These are phyloP conservation scores for Starmerella asiatica DNA, from an alignment of 805 yeast genomes.

Conservation along the genomic window DNA sequence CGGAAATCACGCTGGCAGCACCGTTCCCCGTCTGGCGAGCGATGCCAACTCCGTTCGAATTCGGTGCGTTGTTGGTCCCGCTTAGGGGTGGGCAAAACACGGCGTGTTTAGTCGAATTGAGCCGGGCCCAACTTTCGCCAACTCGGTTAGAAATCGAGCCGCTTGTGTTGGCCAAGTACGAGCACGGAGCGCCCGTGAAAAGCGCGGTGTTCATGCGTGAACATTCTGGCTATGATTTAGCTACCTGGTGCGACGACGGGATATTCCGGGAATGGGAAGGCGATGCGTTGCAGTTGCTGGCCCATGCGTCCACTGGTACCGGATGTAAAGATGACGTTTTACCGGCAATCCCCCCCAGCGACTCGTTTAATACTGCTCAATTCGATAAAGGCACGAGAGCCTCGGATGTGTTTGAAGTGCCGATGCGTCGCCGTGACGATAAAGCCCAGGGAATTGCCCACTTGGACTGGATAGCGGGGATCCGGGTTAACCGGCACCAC, in stretches of 20 bases:
- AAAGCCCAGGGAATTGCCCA: slow-evolving; percentile 7
- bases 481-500: slow-evolving; percentile 43
- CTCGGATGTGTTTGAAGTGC: slow-evolving; percentile 9
- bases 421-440: slow-evolving; percentile 1
- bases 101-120: slow-evolving; percentile 37
- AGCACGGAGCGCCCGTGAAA: slow-evolving; percentile 72
- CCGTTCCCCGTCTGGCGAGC: slow-evolving; percentile 85
- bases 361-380: slow-evolving; percentile 10
- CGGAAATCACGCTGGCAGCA: slow-evolving; percentile 42
- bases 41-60: slow-evolving; percentile 77
- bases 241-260: slow-evolving; percentile 87
- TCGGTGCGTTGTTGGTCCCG: slow-evolving; percentile 81
- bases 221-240: slow-evolving; percentile 55
- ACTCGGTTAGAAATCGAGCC: no score
- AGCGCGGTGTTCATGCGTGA: slow-evolving; percentile 80
- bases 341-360: slow-evolving; percentile 2
- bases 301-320: slow-evolving; percentile 15
- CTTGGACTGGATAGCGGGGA: slow-evolving; percentile 86
- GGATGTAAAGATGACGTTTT: slow-evolving; percentile 17
- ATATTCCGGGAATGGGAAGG: slow-evolving; percentile 67
- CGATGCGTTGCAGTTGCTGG: slow-evolving; percentile 6
- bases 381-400: slow-evolving; percentile 1
- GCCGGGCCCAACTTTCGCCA: slow-evolving; percentile 12
- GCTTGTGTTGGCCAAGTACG: slow-evolving; percentile 50
- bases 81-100: slow-evolving; percentile 69